Evolutionary conservation across 2,329 filamentous ascomycete genomes (phyloP).

Genomic region (Trichoderma simmonsii): DNA sequence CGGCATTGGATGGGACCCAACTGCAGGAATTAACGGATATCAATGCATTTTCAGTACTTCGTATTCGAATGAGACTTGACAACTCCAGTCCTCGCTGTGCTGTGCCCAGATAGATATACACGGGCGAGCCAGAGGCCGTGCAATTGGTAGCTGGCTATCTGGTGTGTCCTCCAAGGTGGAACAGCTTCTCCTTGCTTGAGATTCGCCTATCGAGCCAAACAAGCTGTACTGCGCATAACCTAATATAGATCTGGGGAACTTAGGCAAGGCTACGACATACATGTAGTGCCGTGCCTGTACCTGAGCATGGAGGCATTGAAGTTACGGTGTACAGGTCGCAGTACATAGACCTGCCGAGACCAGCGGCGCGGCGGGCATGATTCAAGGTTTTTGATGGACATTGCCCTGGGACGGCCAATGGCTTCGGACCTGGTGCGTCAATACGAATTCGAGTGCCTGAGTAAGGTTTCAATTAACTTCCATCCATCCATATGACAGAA

Average conservation of each 20-base stretch:
- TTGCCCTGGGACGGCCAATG: not conserved
- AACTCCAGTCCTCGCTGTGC: not conserved
- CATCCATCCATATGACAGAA: not conserved
- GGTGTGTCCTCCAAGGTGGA: not conserved
- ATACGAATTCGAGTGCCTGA: not conserved
- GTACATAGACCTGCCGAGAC: not conserved
- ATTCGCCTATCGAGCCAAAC: conserved; percentile 13
- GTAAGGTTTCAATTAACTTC: not conserved
- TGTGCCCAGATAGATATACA: not conserved
- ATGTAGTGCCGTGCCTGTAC: not conserved
- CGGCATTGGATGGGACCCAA: not conserved
- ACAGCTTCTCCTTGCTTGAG: not conserved
- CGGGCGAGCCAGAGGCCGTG: not conserved
- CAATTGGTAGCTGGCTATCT: not conserved
- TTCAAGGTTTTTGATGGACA: not conserved
- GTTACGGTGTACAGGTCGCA: conserved; percentile 9
- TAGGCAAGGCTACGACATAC: not conserved
- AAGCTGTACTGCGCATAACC: not conserved
- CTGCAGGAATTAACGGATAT: not conserved
- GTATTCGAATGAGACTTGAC: not conserved
- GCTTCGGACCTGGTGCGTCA: not conserved
- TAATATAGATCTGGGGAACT: conserved; percentile 14
- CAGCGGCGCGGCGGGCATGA: not conserved
- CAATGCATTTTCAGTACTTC: not conserved
- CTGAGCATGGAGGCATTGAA: not conserved